Evolutionary conservation across 2,329 filamentous ascomycete species (phyloP), one percentile per base, ranked within the genome.

Genomic region (Aspergillus sp.): DNA sequence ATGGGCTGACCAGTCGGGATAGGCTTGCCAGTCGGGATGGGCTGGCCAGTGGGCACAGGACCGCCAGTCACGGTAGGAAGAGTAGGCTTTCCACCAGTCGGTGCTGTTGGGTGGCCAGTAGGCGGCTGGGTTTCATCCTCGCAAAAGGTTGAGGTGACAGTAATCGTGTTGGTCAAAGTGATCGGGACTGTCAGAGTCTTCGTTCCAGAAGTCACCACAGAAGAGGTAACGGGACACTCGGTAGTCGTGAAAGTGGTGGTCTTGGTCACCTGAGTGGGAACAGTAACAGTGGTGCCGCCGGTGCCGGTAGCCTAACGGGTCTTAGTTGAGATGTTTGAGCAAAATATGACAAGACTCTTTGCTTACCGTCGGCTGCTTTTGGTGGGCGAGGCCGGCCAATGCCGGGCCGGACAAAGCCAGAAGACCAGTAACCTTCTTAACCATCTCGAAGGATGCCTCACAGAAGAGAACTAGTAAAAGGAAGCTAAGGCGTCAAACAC

Each of bases 361-460:
- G 37, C 54, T 45, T 57, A 57, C 58, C 41, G 63, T 37, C 50
- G 50, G 50, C 5, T 59, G 54, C 49, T 64, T 62, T 45, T 59
- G 62, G 51, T 68, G 63, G 51, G 73, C 66, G 47, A 75, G 66
- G 62, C 71, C 72, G 49, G 71, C 73, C 48, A 75, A 66, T 46
- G 69, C 72, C 41, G 72, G 72, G 64, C 67, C 67, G 57, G 71
- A 68, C 60, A 75, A 64, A 52, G 70, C 71, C 65, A 75, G 59
- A 55, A 75, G 59, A 58, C 72, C 68, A 63, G 73, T 52, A 63
- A 68, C 66, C 61, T 61, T 61, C 52, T 72, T 71, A 60, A 75
- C 68, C 73, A 75, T 75, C 60, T 69, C 64, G 70, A 63, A 59
- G 57, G 51, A 62, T 64, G 58, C 55, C 56, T 44, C 47, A 64